Evolutionary conservation across 768 basidiomycete genomes (phyloP), one percentile per base, ranked within the genome.

Genomic region (Podaxis rugospora): DNA sequence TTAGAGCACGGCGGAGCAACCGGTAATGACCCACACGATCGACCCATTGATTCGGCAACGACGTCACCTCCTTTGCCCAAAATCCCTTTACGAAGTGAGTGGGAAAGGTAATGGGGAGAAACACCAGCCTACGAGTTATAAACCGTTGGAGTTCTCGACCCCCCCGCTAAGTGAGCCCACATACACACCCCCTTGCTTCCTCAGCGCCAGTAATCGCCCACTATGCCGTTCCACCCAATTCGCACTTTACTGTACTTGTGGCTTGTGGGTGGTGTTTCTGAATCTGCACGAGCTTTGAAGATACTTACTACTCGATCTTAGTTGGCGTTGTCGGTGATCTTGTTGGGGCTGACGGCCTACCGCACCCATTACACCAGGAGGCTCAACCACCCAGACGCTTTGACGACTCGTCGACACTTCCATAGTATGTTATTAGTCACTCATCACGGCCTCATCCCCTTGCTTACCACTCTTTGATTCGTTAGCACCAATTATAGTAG

Each of bases 311-410:
- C 35, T 3, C 35, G 16, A 65, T 62, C 63, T 35, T 13, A 89
- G 78, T 74, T 67, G 47, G 46, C 68, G 1, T 71, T 70, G 55
- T 74, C 79, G 1, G 66, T 70, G 23, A 63, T 76, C 10, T 65
- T 82, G n/a, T 69, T 82, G 49, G 78, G 75, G 1, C 66, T 82
- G 23, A 74, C 83, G 5, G 87, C 80, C 4, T 83, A 81, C 25
- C 80, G 88, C 13, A 69, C 89, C 55, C 77, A 82, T 62, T 89
- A 88, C 70, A 90, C 89, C 7, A 79, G 79, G 55, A 77, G 79
- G 62, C 69, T 85, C 5, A 75, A 76, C 0, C 51, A 64, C 10
- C 72, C 69, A 10, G 86, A 88, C 67, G 78, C 85, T 2, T 70
- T 88, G 37, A 87, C 88, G 64, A 67, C 70, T 21, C 81, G 81